phyloP scores from a whole-genome alignment of 345 rosid species.

The Citrus reticulata region DNA sequence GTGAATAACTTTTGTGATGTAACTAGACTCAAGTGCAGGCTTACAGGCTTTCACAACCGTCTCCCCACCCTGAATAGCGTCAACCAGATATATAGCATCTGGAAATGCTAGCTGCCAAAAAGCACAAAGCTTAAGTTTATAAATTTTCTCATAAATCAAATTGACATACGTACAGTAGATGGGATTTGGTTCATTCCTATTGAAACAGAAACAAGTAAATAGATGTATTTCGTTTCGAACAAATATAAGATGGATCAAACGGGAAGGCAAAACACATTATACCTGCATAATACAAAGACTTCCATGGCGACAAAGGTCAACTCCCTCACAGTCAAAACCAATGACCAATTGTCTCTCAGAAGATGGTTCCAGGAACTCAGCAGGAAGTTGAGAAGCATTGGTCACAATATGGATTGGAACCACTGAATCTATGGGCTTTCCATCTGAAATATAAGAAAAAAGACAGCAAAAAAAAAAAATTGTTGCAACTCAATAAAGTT shows the following conservation, averaged over 20 bases:
- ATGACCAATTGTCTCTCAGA: constrained; percentile 53
- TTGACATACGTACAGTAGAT: background rate
- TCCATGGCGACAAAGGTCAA: constrained; percentile 81
- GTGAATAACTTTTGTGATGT: constrained; percentile 92
- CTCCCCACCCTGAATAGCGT: constrained; percentile 74
- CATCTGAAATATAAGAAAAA: constrained; percentile 30
- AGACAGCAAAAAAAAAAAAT: background rate
- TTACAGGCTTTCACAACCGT: constrained; percentile 75
- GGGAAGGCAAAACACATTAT: background rate
- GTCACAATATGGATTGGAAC: constrained; percentile 71
- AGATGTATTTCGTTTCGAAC: background rate
- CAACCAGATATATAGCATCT: constrained; percentile 85
- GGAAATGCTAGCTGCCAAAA: constrained; percentile 86
- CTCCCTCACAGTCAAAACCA: constrained; percentile 96
- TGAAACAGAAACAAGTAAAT: background rate
- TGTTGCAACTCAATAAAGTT: background rate
- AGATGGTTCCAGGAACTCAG: constrained; percentile 72
- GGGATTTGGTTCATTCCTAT: background rate
- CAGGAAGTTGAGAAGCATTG: constrained; percentile 69
- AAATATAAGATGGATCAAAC: background rate
- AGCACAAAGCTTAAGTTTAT: constrained; percentile 12
- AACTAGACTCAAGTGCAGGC: constrained; percentile 91
- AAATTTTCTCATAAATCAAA: background rate
- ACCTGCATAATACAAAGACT: constrained; percentile 96
- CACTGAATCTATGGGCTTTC: constrained; percentile 38